Conservation (phyloP, 163 green algal species). For the Scenedesmus sp. region DNA sequence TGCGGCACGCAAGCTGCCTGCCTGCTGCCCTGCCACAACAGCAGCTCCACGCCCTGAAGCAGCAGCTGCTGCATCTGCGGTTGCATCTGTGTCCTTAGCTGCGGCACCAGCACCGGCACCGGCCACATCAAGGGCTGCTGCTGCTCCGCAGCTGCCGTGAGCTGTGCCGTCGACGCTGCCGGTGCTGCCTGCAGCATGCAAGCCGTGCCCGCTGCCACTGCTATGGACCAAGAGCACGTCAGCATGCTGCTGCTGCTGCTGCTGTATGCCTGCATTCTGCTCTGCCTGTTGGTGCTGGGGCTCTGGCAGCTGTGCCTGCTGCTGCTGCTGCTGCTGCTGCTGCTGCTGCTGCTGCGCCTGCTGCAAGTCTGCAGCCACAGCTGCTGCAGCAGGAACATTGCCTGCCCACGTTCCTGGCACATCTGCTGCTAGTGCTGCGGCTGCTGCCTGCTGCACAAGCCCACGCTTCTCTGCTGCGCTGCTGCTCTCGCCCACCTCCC, state of each 20-base stretch:
- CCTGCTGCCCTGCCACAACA: neutral
- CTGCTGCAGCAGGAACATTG: no score
- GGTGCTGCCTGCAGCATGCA: slow-evolving; percentile 8
- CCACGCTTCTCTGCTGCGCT: neutral
- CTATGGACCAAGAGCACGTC: neutral
- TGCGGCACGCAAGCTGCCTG: neutral
- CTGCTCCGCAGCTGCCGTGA: neutral
- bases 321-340: neutral
- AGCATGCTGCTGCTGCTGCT: slow-evolving; percentile 31
- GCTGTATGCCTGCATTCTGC: neutral
- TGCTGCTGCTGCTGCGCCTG: slow-evolving; percentile 30
- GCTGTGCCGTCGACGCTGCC: neutral
- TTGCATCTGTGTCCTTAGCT: neutral
- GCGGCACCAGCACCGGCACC: neutral
- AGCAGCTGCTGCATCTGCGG: neutral
- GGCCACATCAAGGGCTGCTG: neutral
- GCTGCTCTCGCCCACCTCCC: slow-evolving; percentile 45
- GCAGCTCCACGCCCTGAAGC: neutral
- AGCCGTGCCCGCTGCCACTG: neutral
- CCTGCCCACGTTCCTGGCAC: no score
- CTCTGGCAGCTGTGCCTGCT: neutral
- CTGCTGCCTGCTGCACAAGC: neutral
- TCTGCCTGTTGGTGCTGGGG: slow-evolving; percentile 19
- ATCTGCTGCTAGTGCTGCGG: slow-evolving; percentile 1
- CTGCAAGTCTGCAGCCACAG: no score